phyloP scores from a whole-genome alignment of 1,284 basidiomycete genomes.

The Grifola frondosa region DNA sequence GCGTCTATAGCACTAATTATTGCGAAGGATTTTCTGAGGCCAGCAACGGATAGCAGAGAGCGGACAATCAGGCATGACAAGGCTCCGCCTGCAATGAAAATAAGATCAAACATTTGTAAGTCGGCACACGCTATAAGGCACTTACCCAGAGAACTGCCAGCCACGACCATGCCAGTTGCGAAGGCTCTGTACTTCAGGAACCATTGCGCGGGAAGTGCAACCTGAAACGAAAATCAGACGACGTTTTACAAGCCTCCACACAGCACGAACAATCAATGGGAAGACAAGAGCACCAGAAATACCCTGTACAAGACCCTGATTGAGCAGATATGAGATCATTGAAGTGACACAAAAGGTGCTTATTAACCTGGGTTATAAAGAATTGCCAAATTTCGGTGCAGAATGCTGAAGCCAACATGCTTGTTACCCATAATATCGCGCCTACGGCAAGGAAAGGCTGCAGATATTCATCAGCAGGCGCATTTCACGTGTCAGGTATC shows the following conservation, averaged over 20 bases:
- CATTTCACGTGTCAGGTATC: not conserved
- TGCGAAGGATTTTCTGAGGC: slow-evolving; percentile 20
- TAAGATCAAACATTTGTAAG: not conserved
- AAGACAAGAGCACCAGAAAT: slow-evolving; percentile 18
- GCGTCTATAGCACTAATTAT: slow-evolving; percentile 26
- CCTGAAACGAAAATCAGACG: not conserved
- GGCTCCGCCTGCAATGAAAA: slow-evolving; percentile 22
- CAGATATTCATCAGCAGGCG: not conserved
- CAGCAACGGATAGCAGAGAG: slow-evolving; percentile 19
- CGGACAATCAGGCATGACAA: slow-evolving; percentile 21
- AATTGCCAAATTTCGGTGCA: slow-evolving; percentile 29
- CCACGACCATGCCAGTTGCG: slow-evolving; percentile 19
- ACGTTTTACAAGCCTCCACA: not conserved
- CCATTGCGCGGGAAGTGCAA: slow-evolving; percentile 22
- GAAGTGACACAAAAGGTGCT: not conserved
- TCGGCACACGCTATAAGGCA: not conserved
- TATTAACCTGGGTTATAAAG: slow-evolving; percentile 23
- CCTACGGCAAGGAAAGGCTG: slow-evolving; percentile 25
- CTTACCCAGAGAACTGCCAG: slow-evolving; percentile 20
- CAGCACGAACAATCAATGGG: slow-evolving; percentile 17
- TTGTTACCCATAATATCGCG: slow-evolving; percentile 22
- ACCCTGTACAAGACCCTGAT: slow-evolving; percentile 20
- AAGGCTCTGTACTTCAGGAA: slow-evolving; percentile 18
- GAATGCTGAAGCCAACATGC: slow-evolving; percentile 26
- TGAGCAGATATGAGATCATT: not conserved